These are phyloP conservation scores for Dactylellina drechsleri DNA, from an alignment of 2,329 filamentous ascomycete genomes.

Conservation along the genomic window DNA sequence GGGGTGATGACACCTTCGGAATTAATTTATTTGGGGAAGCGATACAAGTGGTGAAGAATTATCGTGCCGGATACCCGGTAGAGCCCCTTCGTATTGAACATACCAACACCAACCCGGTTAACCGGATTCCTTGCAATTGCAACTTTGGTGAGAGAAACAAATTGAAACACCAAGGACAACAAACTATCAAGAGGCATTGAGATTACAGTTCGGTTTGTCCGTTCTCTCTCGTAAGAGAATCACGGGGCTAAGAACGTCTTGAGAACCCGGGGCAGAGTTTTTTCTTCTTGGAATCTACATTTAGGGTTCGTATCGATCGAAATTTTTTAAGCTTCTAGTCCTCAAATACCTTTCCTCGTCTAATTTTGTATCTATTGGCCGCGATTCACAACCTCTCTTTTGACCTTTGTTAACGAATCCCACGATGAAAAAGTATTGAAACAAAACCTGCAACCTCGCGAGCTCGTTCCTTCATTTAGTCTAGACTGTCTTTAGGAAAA, in stretches of 20 bases:
- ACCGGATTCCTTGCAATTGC: no score
- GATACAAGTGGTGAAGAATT: slow-evolving; percentile 22
- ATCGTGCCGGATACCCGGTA: slow-evolving; percentile 37
- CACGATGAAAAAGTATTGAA: neutral
- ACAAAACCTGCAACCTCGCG: slow-evolving; percentile 17
- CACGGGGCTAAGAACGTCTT: slow-evolving; percentile 26
- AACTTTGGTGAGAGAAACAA: neutral
- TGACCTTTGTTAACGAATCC: neutral
- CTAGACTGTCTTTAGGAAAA: neutral
- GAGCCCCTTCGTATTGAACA: no score
- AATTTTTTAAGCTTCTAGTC: neutral
- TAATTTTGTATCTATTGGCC: slow-evolving; percentile 39
- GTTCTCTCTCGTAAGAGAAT: neutral
- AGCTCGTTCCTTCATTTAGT: slow-evolving; percentile 31
- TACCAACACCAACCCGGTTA: no score
- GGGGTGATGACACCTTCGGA: neutral
- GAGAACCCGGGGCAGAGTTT: neutral
- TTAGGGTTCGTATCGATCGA: slow-evolving; percentile 23
- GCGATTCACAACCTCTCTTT: neutral
- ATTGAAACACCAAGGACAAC: slow-evolving; percentile 49
- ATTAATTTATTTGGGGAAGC: slow-evolving; percentile 2
- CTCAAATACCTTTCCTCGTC: slow-evolving; percentile 32
- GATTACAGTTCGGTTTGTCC: neutral
- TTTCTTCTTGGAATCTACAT: slow-evolving; percentile 26
- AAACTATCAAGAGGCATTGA: neutral